These are phyloP conservation scores for Saitoella complicata DNA, from an alignment of 805 yeast genomes.

Conservation along the genomic window DNA sequence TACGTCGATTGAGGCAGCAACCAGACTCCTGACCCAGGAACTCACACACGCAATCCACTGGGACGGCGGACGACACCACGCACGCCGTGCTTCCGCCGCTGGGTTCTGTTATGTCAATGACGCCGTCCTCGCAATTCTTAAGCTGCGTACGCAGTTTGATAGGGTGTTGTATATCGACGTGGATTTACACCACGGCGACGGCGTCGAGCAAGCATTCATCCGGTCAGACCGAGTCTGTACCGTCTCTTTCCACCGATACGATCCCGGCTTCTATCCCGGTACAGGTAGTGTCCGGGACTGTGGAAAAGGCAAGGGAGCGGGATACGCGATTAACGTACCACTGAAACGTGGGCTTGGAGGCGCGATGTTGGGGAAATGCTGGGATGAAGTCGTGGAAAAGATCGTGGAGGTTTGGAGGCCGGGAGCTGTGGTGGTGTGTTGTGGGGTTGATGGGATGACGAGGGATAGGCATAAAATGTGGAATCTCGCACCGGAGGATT, in stretches of 20 bases:
- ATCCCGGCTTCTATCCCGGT: constrained; percentile 59
- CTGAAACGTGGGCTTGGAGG: constrained; percentile 41
- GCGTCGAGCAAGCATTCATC: constrained; percentile 51
- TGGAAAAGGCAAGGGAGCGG: constrained; percentile 25
- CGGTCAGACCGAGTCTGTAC: constrained; percentile 40
- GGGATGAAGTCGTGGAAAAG: constrained; percentile 30
- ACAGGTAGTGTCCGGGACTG: constrained; percentile 32
- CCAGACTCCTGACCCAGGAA: neutral
- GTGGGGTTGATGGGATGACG: constrained; percentile 63
- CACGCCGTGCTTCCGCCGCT: constrained; percentile 34
- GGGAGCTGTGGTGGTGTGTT: constrained; percentile 42
- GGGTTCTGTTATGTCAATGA: constrained; percentile 69
- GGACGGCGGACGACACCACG: constrained; percentile 73
- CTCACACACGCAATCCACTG: constrained; percentile 40
- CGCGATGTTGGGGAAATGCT: constrained; percentile 23
- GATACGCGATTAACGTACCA: constrained; percentile 37
- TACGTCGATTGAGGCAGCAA: no score
- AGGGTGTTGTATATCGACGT: constrained; percentile 48
- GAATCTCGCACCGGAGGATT: constrained; percentile 46
- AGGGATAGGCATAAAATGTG: constrained; percentile 50
- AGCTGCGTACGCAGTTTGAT: constrained; percentile 30
- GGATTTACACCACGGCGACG: constrained; percentile 72
- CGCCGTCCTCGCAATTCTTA: constrained; percentile 38
- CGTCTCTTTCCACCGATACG: constrained; percentile 47
- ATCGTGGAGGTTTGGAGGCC: constrained; percentile 27